Conservation (phyloP, 805 yeast species). For the Yamadazyma scolyti region DNA sequence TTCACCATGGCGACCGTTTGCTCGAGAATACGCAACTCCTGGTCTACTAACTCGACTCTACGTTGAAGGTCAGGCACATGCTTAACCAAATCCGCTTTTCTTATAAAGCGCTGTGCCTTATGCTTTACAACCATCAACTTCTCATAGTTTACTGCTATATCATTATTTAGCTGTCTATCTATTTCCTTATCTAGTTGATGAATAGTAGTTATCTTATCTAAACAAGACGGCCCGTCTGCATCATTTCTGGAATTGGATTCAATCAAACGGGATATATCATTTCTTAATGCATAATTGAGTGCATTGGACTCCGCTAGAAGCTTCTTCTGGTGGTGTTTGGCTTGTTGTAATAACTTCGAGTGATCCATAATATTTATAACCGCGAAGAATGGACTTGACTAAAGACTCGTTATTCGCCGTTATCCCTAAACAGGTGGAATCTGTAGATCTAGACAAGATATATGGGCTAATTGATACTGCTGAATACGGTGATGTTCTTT, state of each 20-base stretch:
- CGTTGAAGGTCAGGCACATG: conserved; percentile 14
- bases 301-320: conserved; percentile 23
- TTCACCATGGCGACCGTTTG: conserved; percentile 26
- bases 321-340: conserved; percentile 30
- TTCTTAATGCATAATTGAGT: conserved; percentile 22
- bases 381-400: no score
- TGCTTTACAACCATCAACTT: conserved; percentile 13
- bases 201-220: conserved; percentile 38
- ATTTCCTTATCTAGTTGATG: conserved; percentile 37
- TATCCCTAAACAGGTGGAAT: conserved; percentile 1
- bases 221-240: conserved; percentile 12
- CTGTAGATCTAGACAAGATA: background rate
- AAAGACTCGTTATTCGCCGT: conserved; percentile 4
- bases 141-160: conserved; percentile 28
- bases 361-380: conserved; percentile 19
- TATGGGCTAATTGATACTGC: background rate
- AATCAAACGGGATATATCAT: conserved; percentile 19
- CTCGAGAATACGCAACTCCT: conserved; percentile 69
- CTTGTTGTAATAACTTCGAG: conserved; percentile 23
- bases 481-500: background rate
- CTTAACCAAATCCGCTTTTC: background rate
- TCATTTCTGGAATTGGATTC: conserved; percentile 21
- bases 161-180: conserved; percentile 31
- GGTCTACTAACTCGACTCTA: conserved; percentile 67
- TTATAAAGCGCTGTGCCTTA: background rate